A percentile compares a stretch with the other conserved stretches of the same genome.
Evolutionary conservation across 192 early-diverging fungal species (phyloP).

Genomic region (Gamsiella multidivaricata): DNA sequence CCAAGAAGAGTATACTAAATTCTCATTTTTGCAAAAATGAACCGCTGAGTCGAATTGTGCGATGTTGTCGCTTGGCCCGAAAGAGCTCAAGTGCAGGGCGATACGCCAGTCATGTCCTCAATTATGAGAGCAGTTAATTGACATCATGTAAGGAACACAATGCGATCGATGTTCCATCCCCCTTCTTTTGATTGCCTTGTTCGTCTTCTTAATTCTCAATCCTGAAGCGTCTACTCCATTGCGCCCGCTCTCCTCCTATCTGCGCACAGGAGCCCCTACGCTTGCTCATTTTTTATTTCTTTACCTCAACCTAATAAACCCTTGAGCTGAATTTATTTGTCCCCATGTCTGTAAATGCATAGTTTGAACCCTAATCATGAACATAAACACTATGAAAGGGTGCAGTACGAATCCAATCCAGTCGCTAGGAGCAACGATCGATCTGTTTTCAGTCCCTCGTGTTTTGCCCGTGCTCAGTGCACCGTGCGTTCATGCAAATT

Average conservation of each 20-base stretch:
- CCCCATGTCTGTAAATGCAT: not conserved
- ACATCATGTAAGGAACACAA: not conserved
- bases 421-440: not conserved
- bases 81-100: not conserved
- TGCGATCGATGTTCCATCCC: conserved; percentile 33
- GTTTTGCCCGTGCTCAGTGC: not conserved
- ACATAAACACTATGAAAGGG: not conserved
- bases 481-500: conserved; percentile 3
- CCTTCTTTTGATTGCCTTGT: not conserved
- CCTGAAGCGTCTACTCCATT: not conserved
- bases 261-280: not conserved
- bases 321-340: not conserved
- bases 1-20: not conserved
- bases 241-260: not conserved
- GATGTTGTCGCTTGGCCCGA: no score
- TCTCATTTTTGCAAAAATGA: no score
- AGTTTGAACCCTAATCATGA: not conserved
- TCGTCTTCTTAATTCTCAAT: not conserved
- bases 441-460: not conserved
- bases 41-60: no score
- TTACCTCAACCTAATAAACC: not conserved
- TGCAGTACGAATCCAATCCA: not conserved
- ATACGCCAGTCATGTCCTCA: not conserved
- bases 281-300: not conserved
- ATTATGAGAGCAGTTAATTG: not conserved